These are phyloP conservation scores for Ilyonectria robusta DNA, from an alignment of 2,329 filamentous ascomycete species.

Conservation along the genomic window DNA sequence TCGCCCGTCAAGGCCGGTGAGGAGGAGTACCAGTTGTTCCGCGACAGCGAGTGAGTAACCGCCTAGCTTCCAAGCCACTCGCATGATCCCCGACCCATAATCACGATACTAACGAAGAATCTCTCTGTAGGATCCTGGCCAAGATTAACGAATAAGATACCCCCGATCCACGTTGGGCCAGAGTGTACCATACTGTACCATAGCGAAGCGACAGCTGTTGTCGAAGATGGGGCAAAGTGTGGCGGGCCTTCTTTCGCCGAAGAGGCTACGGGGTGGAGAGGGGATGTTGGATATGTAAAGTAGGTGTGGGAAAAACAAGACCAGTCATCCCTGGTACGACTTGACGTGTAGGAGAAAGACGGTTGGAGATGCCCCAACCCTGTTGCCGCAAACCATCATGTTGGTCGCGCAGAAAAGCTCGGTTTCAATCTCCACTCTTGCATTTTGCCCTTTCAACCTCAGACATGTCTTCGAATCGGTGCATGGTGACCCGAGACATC, in stretches of 20 bases:
- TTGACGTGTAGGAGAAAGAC: conserved; percentile 22
- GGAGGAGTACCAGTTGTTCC: conserved; percentile 95
- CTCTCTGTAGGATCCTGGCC: conserved; percentile 82
- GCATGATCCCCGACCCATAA: not conserved
- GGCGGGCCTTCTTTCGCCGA: conserved; percentile 21
- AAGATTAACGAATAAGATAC: conserved; percentile 93
- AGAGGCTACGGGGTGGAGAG: conserved; percentile 23
- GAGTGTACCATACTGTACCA: conserved; percentile 56
- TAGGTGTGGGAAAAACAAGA: conserved; percentile 37
- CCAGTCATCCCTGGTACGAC: conserved; percentile 34
- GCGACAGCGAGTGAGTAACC: conserved; percentile 92
- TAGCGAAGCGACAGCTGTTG: conserved; percentile 43
- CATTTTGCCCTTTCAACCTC: conserved; percentile 40
- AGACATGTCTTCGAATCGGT: not conserved
- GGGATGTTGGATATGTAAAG: conserved; percentile 42
- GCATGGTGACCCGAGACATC: not conserved
- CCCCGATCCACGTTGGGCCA: conserved; percentile 40
- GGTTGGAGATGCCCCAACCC: conserved; percentile 9
- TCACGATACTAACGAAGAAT: conserved; percentile 30
- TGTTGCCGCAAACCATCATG: conserved; percentile 18
- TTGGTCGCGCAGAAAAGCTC: conserved; percentile 43
- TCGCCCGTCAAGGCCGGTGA: conserved; percentile 97
- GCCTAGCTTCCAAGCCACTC: not conserved
- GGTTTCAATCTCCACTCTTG: conserved; percentile 50
- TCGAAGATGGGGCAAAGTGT: conserved; percentile 31